These are phyloP conservation scores for Pichia nanzhaoensis DNA, from an alignment of 805 yeast species.

Conservation along the genomic window DNA sequence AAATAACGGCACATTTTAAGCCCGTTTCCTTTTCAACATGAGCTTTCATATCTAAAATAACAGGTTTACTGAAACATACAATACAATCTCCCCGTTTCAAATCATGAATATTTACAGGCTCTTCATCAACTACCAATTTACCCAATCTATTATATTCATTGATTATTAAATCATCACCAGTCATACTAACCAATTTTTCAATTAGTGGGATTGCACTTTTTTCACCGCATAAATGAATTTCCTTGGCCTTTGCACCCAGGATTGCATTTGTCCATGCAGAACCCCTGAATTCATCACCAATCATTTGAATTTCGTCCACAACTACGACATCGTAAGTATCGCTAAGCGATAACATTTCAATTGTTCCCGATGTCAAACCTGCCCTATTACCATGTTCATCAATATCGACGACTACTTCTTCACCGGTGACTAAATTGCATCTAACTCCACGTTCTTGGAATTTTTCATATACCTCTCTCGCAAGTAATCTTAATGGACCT, in stretches of 20 bases:
- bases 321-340: constrained; percentile 78
- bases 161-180: constrained; percentile 78
- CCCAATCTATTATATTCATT: constrained; percentile 72
- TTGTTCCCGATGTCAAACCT: constrained; percentile 75
- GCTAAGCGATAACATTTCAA: constrained; percentile 80
- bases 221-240: constrained; percentile 92
- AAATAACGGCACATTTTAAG: constrained; percentile 76
- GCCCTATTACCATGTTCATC: constrained; percentile 72
- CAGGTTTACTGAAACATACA: constrained; percentile 74
- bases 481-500: constrained; percentile 86
- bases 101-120: constrained; percentile 32
- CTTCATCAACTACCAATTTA: constrained; percentile 48
- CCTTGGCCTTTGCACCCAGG: constrained; percentile 78
- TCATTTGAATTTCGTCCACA: constrained; percentile 95
- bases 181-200: constrained; percentile 46
- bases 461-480: constrained; percentile 84
- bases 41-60: constrained; percentile 62
- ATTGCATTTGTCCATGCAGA: constrained; percentile 93
- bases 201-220: constrained; percentile 71
- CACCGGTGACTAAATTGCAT: constrained; percentile 93
- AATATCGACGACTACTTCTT: constrained; percentile 68
- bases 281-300: constrained; percentile 72
- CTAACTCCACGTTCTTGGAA: constrained; percentile 58
- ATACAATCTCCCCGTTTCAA: constrained; percentile 78
- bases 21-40: constrained; percentile 58